These are phyloP conservation scores for Suillus brevipes DNA, from an alignment of 768 basidiomycete species.

Conservation along the genomic window DNA sequence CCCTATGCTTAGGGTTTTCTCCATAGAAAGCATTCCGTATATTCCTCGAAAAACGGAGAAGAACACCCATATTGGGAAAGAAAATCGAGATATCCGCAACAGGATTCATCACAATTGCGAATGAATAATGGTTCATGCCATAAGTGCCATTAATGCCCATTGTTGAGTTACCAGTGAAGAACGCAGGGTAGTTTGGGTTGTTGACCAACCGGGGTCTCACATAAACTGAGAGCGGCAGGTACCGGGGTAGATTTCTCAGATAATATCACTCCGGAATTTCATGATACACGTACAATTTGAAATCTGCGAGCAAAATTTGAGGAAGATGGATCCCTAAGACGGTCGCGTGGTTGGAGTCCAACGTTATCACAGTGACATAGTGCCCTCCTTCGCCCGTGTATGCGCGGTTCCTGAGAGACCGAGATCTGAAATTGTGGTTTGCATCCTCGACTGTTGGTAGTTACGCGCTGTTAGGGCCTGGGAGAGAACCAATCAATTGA, in stretches of 20 bases:
- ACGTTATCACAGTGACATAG: not conserved
- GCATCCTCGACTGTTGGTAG: constrained; percentile 23
- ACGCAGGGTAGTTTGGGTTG: constrained; percentile 12
- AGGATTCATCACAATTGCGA: constrained; percentile 81
- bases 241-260: not conserved
- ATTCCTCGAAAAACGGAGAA: constrained; percentile 39
- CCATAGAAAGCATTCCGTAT: constrained; percentile 66
- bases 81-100: constrained; percentile 80
- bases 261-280: not conserved
- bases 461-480: constrained; percentile 4
- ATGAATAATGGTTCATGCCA: constrained; percentile 58
- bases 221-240: not conserved
- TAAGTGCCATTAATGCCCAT: constrained; percentile 20
- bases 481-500: constrained; percentile 24
- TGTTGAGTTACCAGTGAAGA: constrained; percentile 18
- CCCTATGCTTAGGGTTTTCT: constrained; percentile 63
- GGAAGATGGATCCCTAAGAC: not conserved
- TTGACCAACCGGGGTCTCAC: constrained; percentile 24
- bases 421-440: constrained; percentile 27
- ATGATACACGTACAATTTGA: not conserved
- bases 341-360: not conserved
- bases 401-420: not conserved
- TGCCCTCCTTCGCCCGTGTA: too few relatives aligned
- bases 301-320: not conserved
- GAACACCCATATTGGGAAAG: constrained; percentile 78